Base-by-base conservation (phyloP, 2,329 filamentous ascomycete genomes). In the Hypoxylon sp. region DNA sequence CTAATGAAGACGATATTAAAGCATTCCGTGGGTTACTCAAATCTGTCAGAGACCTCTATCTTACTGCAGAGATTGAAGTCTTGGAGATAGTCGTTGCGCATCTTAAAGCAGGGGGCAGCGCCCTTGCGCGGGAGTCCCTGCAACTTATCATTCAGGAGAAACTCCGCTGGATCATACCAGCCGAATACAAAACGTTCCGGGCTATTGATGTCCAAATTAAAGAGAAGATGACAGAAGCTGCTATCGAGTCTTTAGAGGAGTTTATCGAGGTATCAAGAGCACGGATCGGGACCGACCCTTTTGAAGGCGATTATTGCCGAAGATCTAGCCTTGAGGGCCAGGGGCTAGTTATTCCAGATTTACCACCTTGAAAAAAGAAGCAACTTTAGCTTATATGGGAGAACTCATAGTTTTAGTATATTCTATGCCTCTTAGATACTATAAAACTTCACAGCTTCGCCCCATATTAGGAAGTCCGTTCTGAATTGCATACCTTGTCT, bases 171-270 rank as follows among this genome's bases (percentile, higher is more conserved):
- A 44, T 65, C 26, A 67, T 70, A 24, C 67, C 60, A n/a, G 52
- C 56, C 1, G 67, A 70, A 48, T 42, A 37, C n/a, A 52, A 53
- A 39, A 65, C 63, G 11, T 70, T 70, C 35, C 60, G 67, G n/a
- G 56, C 56, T 13, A 56, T 70, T 13, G 52, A 67, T 13, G 39
- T 70, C 33, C 60, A 70, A 31, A 64, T 70, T 31, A 67, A 52
- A 17, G 56, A 67, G 42, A 48, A 31, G 33, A 70, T 70, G 67
- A 44, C 22, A 29, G 67, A 62, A n/a, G 67, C 67, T 13, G 67
- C 63, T 13, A 66, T 69, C 29, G 67, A 67, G 44, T 63, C 67
- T 6, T 11, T 70, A 2, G 67, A 70, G 37, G 63, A 70, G 19
- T 67, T 70, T 10, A 58, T 70, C 22, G 63, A 64, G 13, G 54